Base-by-base conservation (phyloP, 1,284 basidiomycete genomes). In the Papiliotrema fonsecae region DNA sequence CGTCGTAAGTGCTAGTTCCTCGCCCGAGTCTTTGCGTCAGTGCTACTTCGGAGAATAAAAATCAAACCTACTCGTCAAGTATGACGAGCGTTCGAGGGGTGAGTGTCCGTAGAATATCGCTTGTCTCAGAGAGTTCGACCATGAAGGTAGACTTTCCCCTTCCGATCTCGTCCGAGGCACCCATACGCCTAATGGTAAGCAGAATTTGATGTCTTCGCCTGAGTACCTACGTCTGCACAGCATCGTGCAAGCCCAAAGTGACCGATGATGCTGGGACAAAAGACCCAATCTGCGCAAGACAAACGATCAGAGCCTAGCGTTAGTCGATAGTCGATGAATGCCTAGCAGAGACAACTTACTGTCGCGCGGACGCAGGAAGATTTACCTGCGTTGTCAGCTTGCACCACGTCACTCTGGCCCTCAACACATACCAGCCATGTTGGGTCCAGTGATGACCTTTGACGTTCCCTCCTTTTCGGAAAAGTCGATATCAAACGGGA, bases 71-170 rank as follows among this genome's bases (percentile, higher is more conserved):
- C 63, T 79, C 78, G 61, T 97, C 92, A 2, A 96, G 76, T 40
- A 97, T 86, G 10, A 96, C 87, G 6, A 93, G 77, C 46, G 86
- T 87, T 35, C 78, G 78, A 11, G 77, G 70, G 0, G 87, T 87
- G 0, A 87, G 85, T 14, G 81, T 77, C 34, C 82, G 79, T 16
- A 97, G 73, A 49, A 97, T 93, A 56, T 96, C 88, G 60, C 85
- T 87, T 0, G 93, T 97, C 70, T 97, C 93, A 7, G 84, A 79
- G 76, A 97, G 85, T 73, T 98, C 94, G 1, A 96, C 87, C 90
- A 96, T 92, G 64, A 93, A 94, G 0, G 92, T 97, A 1, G 87
- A 90, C 21, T 88, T 82, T 0, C 89, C 89, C 30, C 85, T 78
- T 2, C 83, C 81, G 28, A 97, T 73, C 55, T 93, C 87, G 65